These are phyloP conservation scores for Elongisporangium anandrum DNA, from an alignment of 352 stramenopile genomes.

Conservation along the genomic window DNA sequence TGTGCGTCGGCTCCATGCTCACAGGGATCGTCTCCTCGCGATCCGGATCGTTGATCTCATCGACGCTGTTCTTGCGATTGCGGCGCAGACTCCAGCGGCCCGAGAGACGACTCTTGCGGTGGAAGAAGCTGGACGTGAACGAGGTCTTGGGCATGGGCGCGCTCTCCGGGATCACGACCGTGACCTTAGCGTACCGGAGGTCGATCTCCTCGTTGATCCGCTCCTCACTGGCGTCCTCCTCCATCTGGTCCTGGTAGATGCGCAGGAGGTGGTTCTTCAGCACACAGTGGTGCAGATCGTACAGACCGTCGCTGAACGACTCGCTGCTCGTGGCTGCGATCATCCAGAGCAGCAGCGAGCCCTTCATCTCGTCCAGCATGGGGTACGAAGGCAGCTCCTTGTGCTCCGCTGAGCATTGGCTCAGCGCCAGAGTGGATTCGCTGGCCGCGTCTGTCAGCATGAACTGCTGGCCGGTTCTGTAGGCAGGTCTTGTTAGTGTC, in stretches of 20 bases:
- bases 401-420: slow-evolving; percentile 13
- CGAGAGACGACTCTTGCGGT: slow-evolving; percentile 3
- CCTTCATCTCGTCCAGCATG: slow-evolving; percentile 15
- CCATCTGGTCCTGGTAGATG: slow-evolving; percentile 19
- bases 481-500: not conserved
- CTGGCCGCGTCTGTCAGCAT: slow-evolving; percentile 47
- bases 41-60: slow-evolving; percentile 10
- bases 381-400: slow-evolving; percentile 23
- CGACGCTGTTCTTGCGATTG: slow-evolving; percentile 6
- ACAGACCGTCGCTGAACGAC: slow-evolving; percentile 10
- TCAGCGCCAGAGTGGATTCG: slow-evolving; percentile 39
- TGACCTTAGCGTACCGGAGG: slow-evolving; percentile 26
- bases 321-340: not conserved
- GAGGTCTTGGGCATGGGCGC: slow-evolving; percentile 1
- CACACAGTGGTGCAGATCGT: slow-evolving; percentile 31
- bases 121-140: not conserved
- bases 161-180: slow-evolving; percentile 23
- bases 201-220: slow-evolving; percentile 30
- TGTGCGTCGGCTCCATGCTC: slow-evolving; percentile 15
- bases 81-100: slow-evolving; percentile 6
- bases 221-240: slow-evolving; percentile 2
- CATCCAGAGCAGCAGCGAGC: slow-evolving; percentile 20
- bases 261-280: slow-evolving; percentile 27
- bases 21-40: slow-evolving; percentile 3
- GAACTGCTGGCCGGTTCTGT: slow-evolving; percentile 59